Evolutionary conservation across 2,329 filamentous ascomycete genomes (phyloP).

Genomic region (Colletotrichum ledebouriae): DNA sequence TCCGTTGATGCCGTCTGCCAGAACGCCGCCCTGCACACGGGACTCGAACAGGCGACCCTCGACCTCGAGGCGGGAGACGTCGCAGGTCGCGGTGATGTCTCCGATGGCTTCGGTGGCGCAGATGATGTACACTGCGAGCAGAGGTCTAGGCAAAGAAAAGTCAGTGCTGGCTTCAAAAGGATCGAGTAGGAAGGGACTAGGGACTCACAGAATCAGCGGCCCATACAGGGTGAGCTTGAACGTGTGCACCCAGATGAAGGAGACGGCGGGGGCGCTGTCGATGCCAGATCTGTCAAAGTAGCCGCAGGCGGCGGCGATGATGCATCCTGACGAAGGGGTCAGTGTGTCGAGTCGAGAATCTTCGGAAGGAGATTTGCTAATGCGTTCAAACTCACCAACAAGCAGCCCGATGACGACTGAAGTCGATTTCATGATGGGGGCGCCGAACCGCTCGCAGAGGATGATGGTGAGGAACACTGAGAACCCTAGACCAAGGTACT

Average conservation of each 20-base stretch:
- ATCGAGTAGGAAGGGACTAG: background rate
- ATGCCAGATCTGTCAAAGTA: slow-evolving; percentile 84
- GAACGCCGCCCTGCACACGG: slow-evolving; percentile 82
- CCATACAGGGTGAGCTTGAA: slow-evolving; percentile 80
- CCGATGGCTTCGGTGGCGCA: slow-evolving; percentile 85
- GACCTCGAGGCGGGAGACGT: slow-evolving; percentile 82
- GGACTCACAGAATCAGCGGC: slow-evolving; percentile 71
- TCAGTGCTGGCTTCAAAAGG: background rate
- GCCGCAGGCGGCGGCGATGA: slow-evolving; percentile 81
- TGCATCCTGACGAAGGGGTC: slow-evolving; percentile 70
- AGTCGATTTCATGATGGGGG: slow-evolving; percentile 86
- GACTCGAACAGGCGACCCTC: slow-evolving; percentile 80
- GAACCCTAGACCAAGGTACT: slow-evolving; percentile 85
- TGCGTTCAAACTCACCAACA: slow-evolving; percentile 18
- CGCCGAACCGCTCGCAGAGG: slow-evolving; percentile 83
- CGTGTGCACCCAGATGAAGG: slow-evolving; percentile 84
- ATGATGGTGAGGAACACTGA: slow-evolving; percentile 85
- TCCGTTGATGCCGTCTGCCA: slow-evolving; percentile 83
- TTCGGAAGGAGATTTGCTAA: background rate
- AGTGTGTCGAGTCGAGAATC: background rate
- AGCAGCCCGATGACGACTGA: slow-evolving; percentile 82
- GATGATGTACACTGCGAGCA: slow-evolving; percentile 79
- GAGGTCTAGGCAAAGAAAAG: slow-evolving; percentile 54
- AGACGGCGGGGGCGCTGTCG: slow-evolving; percentile 76
- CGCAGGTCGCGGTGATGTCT: slow-evolving; percentile 84